Percentiles rank a stretch among this genome's conserved stretches.
Evolutionary conservation across 1,284 basidiomycete species (phyloP).

Genomic region (Cryptococcus sp.): DNA sequence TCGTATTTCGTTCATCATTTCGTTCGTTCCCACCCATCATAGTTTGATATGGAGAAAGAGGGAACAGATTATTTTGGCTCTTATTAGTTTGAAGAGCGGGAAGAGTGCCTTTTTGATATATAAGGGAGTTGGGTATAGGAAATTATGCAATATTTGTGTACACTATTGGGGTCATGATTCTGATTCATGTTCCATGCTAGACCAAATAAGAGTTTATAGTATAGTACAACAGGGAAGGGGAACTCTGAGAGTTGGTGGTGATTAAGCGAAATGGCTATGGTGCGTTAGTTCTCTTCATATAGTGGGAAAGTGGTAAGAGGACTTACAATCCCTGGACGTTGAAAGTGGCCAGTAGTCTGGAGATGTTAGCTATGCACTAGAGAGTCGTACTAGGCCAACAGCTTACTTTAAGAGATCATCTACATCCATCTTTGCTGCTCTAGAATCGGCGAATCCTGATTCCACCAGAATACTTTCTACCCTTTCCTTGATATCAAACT

Average conservation of each 20-base stretch:
- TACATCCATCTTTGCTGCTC: constrained; percentile 78
- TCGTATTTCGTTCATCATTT: too few species aligned
- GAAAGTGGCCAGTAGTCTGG: constrained; percentile 37
- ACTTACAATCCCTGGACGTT: constrained; percentile 41
- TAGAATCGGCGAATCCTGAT: constrained; percentile 61
- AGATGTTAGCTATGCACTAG: background rate
- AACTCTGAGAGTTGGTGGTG: background rate
- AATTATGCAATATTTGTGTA: too few species aligned
- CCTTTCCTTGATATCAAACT: constrained; percentile 63
- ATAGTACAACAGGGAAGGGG: constrained; percentile 5
- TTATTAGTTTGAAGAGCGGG: too few species aligned
- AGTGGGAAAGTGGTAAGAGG: background rate
- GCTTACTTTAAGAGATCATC: constrained; percentile 71
- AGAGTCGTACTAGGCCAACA: constrained; percentile 18
- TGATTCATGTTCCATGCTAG: too few species aligned
- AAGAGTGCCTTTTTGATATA: too few species aligned
- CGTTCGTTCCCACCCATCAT: too few species aligned
- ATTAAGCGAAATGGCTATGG: constrained; percentile 4
- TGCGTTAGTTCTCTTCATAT: too few species aligned
- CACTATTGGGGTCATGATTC: too few species aligned
- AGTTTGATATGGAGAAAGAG: too few species aligned
- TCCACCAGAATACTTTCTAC: constrained; percentile 72
- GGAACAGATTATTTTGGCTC: too few species aligned
- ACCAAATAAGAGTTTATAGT: too few species aligned
- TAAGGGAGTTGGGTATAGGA: too few species aligned